phyloP scores from a whole-genome alignment of 2,329 filamentous ascomycete species.

The Fragosphaeria purpurea region DNA sequence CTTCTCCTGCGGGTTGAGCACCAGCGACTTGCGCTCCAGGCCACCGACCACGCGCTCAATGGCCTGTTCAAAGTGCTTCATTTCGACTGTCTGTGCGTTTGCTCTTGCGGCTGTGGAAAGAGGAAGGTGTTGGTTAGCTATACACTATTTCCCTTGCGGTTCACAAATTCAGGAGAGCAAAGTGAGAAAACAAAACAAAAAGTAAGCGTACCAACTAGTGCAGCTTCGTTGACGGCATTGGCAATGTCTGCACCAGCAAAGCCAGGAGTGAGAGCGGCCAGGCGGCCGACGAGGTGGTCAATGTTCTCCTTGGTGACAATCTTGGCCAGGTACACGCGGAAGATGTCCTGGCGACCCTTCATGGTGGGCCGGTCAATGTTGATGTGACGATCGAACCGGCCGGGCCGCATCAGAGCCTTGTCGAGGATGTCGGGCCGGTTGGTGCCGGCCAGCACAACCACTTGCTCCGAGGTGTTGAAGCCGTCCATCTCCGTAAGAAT shows the following conservation, averaged over 20 bases:
- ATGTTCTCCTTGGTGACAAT: constrained; percentile 88
- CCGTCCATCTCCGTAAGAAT: constrained; percentile 99
- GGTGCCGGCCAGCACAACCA: constrained; percentile 92
- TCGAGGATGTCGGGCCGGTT: constrained; percentile 93
- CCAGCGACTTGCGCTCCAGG: constrained; percentile 92
- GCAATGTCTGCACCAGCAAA: constrained; percentile 98
- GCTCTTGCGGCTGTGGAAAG: constrained; percentile 60
- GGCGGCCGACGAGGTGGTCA: constrained; percentile 75
- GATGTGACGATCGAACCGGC: constrained; percentile 95
- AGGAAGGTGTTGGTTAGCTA: neutral
- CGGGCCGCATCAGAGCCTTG: constrained; percentile 90
- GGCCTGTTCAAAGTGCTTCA: constrained; percentile 91
- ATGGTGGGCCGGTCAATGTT: constrained; percentile 91
- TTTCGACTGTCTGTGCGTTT: constrained; percentile 69
- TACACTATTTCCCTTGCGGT: neutral
- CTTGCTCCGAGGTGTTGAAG: constrained; percentile 93
- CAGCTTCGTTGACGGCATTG: constrained; percentile 96
- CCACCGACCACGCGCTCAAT: constrained; percentile 96
- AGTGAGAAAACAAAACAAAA: constrained; percentile 9
- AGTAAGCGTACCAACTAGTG: constrained; percentile 67
- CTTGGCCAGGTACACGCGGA: constrained; percentile 86
- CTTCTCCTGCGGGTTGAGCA: constrained; percentile 87
- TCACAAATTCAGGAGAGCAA: neutral
- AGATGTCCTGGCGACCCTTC: constrained; percentile 93
- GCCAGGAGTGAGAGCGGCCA: constrained; percentile 86